A percentile compares a stretch with the other conserved stretches of the same genome.
Evolutionary conservation across 2,329 filamentous ascomycete species (phyloP).

Genomic region (Fusarium dimerum): DNA sequence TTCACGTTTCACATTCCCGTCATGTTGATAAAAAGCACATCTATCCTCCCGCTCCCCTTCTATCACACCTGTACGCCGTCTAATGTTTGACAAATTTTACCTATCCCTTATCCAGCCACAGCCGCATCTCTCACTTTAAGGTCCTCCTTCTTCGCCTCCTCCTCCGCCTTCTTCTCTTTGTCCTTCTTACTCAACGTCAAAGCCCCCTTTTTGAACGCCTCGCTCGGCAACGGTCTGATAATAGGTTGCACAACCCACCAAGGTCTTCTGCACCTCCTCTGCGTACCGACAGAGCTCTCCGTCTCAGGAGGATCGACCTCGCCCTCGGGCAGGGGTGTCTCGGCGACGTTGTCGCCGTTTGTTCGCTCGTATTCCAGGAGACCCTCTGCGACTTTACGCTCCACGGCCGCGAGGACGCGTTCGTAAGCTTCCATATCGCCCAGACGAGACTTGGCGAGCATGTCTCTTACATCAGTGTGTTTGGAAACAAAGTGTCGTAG

Average conservation of each 20-base stretch:
- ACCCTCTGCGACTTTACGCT: constrained; percentile 71
- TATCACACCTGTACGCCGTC: constrained; percentile 13
- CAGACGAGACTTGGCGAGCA: constrained; percentile 67
- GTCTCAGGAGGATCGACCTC: constrained; percentile 43
- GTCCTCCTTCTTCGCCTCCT: constrained; percentile 25
- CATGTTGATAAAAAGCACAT: background rate
- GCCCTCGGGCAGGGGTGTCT: constrained; percentile 30
- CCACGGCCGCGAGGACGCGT: constrained; percentile 71
- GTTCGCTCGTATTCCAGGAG: constrained; percentile 66
- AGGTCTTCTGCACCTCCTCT: constrained; percentile 74
- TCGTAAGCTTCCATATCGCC: constrained; percentile 80
- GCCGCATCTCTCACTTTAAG: constrained; percentile 26
- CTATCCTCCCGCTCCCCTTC: background rate
- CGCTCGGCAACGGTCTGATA: constrained; percentile 80
- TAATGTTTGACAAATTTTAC: constrained; percentile 3
- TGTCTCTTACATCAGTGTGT: constrained; percentile 83
- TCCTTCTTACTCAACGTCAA: constrained; percentile 74
- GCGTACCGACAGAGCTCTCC: constrained; percentile 65
- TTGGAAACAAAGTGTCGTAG: constrained; percentile 77
- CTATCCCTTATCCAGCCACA: constrained; percentile 25
- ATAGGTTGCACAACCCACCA: constrained; percentile 93
- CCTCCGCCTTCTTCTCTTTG: constrained; percentile 29
- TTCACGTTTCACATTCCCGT: too few relatives aligned
- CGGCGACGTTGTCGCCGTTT: constrained; percentile 50
- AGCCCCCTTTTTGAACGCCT: constrained; percentile 81